Conservation (phyloP, 2,329 filamentous ascomycete genomes). For the Cladophialophora immunda region DNA sequence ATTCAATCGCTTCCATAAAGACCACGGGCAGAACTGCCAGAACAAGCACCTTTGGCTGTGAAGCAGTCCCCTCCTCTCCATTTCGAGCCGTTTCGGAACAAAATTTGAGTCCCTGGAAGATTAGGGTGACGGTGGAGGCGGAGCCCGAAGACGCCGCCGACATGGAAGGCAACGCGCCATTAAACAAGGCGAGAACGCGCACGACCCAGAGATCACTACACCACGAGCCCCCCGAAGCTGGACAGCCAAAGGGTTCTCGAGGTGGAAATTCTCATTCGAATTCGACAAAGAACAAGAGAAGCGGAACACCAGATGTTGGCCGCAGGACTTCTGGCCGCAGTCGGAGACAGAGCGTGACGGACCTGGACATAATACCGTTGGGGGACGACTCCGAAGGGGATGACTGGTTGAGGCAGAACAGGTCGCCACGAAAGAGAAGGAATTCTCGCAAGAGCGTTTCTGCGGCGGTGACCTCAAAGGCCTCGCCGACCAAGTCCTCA, state of each 20-base stretch:
- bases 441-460: slow-evolving; percentile 17
- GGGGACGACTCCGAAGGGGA: slow-evolving; percentile 40
- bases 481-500: slow-evolving; percentile 11
- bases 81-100: slow-evolving; percentile 42
- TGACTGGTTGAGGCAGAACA: slow-evolving; percentile 38
- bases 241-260: background rate
- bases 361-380: slow-evolving; percentile 38
- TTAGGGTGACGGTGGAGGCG: slow-evolving; percentile 58
- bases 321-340: slow-evolving; percentile 23
- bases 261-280: slow-evolving; percentile 19
- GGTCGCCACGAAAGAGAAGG: slow-evolving; percentile 36
- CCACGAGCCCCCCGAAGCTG: slow-evolving; percentile 31
- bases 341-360: slow-evolving; percentile 40
- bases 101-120: slow-evolving; percentile 56
- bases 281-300: slow-evolving; percentile 30
- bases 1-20: background rate
- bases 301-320: slow-evolving; percentile 31
- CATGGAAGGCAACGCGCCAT: slow-evolving; percentile 42
- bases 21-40: slow-evolving; percentile 10
- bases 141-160: slow-evolving; percentile 54
- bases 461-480: slow-evolving; percentile 4
- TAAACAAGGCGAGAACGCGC: slow-evolving; percentile 38
- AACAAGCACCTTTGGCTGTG: slow-evolving; percentile 19
- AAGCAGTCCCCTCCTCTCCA: slow-evolving; percentile 22
- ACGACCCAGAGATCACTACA: slow-evolving; percentile 55